Evolutionary conservation across 306 rosid species (phyloP).

Genomic region (Gastrolobium villosum): DNA sequence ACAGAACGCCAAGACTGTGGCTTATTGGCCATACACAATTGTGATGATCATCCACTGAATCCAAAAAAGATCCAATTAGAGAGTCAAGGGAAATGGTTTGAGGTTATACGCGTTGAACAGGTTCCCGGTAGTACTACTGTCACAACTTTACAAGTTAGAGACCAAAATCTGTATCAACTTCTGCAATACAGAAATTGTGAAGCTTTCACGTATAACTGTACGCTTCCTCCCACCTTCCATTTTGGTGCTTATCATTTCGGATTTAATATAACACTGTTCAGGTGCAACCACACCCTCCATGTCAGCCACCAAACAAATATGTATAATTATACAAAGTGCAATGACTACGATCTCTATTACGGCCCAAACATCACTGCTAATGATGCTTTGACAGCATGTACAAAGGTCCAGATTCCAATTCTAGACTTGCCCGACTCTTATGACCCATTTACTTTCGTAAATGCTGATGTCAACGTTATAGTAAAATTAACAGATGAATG

Average conservation of each 20-base stretch:
- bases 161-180: neutral
- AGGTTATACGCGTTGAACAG: neutral
- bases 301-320: neutral
- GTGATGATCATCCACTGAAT: neutral
- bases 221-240: slow-evolving; percentile 34
- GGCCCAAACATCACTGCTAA: rapidly evolving
- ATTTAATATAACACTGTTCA: neutral
- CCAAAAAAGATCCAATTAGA: slow-evolving; percentile 15
- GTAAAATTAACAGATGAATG: slow-evolving; percentile 41
- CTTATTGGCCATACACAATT: slow-evolving; percentile 31
- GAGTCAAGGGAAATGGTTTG: slow-evolving; percentile 31
- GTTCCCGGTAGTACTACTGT: rapidly evolving
- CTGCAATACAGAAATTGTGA: slow-evolving; percentile 42
- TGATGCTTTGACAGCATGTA: slow-evolving; percentile 40
- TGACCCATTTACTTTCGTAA: slow-evolving; percentile 29
- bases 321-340: neutral
- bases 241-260: neutral
- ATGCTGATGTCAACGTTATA: neutral
- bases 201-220: slow-evolving; percentile 37
- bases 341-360: slow-evolving; percentile 34
- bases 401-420: slow-evolving; percentile 48
- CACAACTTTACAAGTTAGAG: slow-evolving; percentile 36
- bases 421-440: slow-evolving; percentile 26
- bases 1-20: slow-evolving; percentile 47
- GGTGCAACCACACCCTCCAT: slow-evolving; percentile 46